Conservation (phyloP, 2,329 filamentous ascomycete species). For the Neofusicoccum ribis region DNA sequence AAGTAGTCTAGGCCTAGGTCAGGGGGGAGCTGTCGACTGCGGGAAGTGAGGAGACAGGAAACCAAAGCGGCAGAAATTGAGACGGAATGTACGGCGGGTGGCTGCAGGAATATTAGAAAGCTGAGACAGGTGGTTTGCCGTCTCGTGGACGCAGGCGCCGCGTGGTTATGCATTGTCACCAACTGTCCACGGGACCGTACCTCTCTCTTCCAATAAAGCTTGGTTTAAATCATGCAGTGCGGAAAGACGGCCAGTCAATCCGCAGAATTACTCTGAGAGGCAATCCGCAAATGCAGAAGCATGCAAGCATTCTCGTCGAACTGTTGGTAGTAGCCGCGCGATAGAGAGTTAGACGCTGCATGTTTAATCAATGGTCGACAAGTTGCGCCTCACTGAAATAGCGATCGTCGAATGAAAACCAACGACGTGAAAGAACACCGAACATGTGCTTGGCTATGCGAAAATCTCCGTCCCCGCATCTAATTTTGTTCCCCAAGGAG, state of each 20-base stretch:
- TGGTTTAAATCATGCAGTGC: neutral
- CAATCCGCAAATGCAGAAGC: neutral
- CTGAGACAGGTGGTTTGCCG: slow-evolving; percentile 5
- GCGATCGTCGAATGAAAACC: neutral
- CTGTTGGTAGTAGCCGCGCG: neutral
- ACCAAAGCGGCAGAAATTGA: neutral
- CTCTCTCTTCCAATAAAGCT: neutral
- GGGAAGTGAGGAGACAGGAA: neutral
- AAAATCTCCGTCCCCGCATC: neutral
- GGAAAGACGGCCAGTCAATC: neutral
- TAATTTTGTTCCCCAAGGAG: too few relatives aligned
- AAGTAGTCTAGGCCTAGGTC: neutral
- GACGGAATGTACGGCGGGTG: neutral
- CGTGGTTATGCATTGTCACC: slow-evolving; percentile 1
- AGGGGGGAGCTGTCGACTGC: neutral
- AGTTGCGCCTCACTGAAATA: neutral
- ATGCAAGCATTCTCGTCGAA: neutral
- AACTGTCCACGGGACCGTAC: neutral
- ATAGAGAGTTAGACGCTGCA: neutral
- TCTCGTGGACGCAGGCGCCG: neutral
- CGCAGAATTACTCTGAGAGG: neutral
- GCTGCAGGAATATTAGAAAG: neutral
- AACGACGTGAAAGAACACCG: neutral
- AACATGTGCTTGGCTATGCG: neutral
- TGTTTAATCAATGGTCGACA: neutral